Evolutionary conservation across 495 filamentous ascomycete genomes (phyloP), one percentile per base, ranked within the genome.

Genomic region (Lepidopterella palustris): DNA sequence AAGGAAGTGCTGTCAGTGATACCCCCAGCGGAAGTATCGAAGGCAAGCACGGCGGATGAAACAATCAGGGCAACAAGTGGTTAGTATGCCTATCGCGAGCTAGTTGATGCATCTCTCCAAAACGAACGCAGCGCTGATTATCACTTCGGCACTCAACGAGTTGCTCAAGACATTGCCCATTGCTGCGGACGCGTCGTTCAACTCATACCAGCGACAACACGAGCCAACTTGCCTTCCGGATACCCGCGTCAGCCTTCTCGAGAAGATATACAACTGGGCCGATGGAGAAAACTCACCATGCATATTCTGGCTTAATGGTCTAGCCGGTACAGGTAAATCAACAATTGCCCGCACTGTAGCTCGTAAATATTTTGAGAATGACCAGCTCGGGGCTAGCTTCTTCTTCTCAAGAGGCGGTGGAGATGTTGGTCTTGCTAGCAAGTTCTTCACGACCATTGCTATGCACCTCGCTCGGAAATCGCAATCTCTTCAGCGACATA

Each of bases 251-350:
- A 57, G 60, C 3, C 53, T 68, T 0, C 66, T 67, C n/a, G 13
- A 53, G 11, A 23, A 60, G 3, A 64, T 64, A 23, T 29, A 20
- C n/a, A n/a, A 47, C 4, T 68, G 67, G 67, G 57, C 26, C 1
- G 47, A 60, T 20, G 45, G 24, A 15, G n/a, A n/a, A n/a, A 23
- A 5, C n/a, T n/a, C n/a, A n/a, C n/a, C n/a, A n/a, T n/a, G 11
- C 39, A 69, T 72, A 52, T 71, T 71, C 54, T 74, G 70, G 72
- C 57, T 74, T n/a, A n/a, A n/a, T n/a, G n/a, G n/a, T n/a, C n/a
- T n/a, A n/a, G n/a, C n/a, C n/a, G n/a, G n/a, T n/a, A n/a, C n/a
- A n/a, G n/a, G n/a, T n/a, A n/a, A n/a, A n/a, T n/a, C n/a, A n/a
- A n/a, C n/a, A n/a, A n/a, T n/a, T n/a, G n/a, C n/a, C n/a, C n/a